A percentile compares a stretch with the other conserved stretches of the same genome.
Evolutionary conservation across 1,284 basidiomycete genomes (phyloP).

Genomic region (Cutaneotrichosporon sp.): DNA sequence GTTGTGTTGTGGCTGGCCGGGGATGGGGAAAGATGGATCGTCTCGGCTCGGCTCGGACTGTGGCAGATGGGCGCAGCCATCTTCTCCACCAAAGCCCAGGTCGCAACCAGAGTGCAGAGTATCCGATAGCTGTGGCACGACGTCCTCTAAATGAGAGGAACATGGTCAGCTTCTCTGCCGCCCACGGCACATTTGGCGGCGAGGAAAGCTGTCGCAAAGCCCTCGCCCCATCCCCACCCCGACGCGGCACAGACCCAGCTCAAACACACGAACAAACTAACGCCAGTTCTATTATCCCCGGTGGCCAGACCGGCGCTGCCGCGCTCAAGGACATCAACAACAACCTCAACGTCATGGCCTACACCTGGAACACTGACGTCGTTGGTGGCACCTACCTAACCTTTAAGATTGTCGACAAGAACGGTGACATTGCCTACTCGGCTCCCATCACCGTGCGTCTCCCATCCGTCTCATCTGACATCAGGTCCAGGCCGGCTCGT

Average conservation of each 20-base stretch:
- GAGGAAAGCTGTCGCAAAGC: not conserved
- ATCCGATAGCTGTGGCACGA: too few species aligned
- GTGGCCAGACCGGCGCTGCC: constrained; percentile 37
- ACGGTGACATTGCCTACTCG: constrained; percentile 40
- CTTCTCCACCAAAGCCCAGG: too few species aligned
- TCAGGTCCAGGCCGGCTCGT: constrained; percentile 25
- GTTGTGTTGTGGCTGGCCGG: not conserved
- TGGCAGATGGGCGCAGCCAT: too few species aligned
- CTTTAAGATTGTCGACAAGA: constrained; percentile 41
- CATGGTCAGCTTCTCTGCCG: too few species aligned
- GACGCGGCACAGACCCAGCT: not conserved
- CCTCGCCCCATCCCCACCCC: not conserved
- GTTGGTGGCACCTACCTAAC: constrained; percentile 38
- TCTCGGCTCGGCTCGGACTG: not conserved
- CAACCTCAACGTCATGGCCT: constrained; percentile 28
- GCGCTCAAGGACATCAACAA: constrained; percentile 35
- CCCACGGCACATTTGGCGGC: not conserved
- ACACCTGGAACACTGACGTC: constrained; percentile 47
- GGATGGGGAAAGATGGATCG: too few species aligned
- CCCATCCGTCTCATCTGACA: not conserved
- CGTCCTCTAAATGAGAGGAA: too few species aligned
- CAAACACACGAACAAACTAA: not conserved
- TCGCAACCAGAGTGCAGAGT: too few species aligned
- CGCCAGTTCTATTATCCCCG: constrained; percentile 44
- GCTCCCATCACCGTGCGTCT: constrained; percentile 36